Conservation (phyloP, 495 filamentous ascomycete genomes). For the Lasiosphaeria ovina region DNA sequence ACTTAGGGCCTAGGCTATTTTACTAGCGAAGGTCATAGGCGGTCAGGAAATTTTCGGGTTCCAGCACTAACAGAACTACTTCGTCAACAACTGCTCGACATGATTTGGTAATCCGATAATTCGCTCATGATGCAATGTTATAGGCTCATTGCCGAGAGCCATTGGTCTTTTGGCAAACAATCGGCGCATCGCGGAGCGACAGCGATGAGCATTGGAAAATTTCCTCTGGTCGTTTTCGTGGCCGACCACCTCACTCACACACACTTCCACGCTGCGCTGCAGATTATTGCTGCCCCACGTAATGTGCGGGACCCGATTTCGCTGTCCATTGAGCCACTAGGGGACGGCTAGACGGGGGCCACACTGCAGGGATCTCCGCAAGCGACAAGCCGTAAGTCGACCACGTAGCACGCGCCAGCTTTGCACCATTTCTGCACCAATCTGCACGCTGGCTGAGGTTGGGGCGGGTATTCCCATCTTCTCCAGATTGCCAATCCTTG, state of each 20-base stretch:
- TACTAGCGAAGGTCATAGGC: neutral
- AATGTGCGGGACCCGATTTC: conserved; percentile 14
- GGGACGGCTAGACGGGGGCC: neutral
- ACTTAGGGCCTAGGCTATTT: conserved; percentile 16
- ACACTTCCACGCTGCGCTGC: neutral
- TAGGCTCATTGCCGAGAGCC: conserved; percentile 4
- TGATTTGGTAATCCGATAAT: conserved; percentile 15
- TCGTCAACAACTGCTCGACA: neutral
- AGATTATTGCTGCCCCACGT: conserved; percentile 18
- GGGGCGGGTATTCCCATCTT: conserved; percentile 23
- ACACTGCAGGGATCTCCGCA: conserved; percentile 28
- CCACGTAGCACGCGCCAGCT: conserved; percentile 43
- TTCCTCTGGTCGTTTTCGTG: conserved; percentile 13
- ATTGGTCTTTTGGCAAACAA: conserved; percentile 4
- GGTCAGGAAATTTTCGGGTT: conserved; percentile 13
- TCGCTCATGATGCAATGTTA: conserved; percentile 12
- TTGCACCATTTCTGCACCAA: conserved; percentile 28
- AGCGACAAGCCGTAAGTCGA: conserved; percentile 38
- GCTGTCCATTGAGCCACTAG: conserved; percentile 7
- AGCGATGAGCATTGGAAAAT: conserved; percentile 4
- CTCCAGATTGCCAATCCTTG: conserved; percentile 4
- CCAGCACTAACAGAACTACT: conserved; percentile 17
- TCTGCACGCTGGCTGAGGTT: conserved; percentile 14
- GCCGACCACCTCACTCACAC: neutral
- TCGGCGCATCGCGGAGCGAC: neutral